Conservation (phyloP, 768 basidiomycete genomes). For the Rhodocollybia butyracea region DNA sequence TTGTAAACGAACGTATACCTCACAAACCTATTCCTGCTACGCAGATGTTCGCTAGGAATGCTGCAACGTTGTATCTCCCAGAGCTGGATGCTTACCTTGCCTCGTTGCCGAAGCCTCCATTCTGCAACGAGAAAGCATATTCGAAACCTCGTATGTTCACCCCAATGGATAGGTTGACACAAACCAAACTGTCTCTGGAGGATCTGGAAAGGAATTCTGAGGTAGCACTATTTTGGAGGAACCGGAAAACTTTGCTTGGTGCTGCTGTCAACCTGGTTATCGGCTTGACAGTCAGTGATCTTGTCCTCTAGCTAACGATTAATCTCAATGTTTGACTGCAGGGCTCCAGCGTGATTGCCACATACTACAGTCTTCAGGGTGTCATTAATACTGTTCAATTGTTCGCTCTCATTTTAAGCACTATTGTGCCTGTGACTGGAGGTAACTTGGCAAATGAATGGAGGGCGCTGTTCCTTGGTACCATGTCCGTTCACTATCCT, state of each 20-base stretch:
- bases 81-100: constrained; percentile 59
- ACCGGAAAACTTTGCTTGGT: constrained; percentile 50
- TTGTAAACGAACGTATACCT: constrained; percentile 6
- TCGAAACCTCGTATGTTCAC: constrained; percentile 46
- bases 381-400: constrained; percentile 67
- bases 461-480: constrained; percentile 60
- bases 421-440: constrained; percentile 40
- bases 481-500: constrained; percentile 44
- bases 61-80: constrained; percentile 58
- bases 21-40: constrained; percentile 54
- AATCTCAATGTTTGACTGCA: constrained; percentile 18
- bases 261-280: constrained; percentile 43
- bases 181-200: constrained; percentile 46
- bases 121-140: constrained; percentile 26
- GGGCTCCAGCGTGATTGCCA: constrained; percentile 69
- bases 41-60: constrained; percentile 54
- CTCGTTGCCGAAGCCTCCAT: constrained; percentile 39
- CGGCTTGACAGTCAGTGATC: constrained; percentile 48
- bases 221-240: constrained; percentile 49
- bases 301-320: not conserved
- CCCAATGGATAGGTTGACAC: constrained; percentile 56
- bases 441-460: constrained; percentile 44
- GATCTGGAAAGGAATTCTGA: constrained; percentile 57
- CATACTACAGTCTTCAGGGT: constrained; percentile 70
- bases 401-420: constrained; percentile 66